Percentiles rank a stretch among this genome's conserved stretches.
Conservation (phyloP, 169 alveolate genomes). For the Amoebophrya sp. region DNA sequence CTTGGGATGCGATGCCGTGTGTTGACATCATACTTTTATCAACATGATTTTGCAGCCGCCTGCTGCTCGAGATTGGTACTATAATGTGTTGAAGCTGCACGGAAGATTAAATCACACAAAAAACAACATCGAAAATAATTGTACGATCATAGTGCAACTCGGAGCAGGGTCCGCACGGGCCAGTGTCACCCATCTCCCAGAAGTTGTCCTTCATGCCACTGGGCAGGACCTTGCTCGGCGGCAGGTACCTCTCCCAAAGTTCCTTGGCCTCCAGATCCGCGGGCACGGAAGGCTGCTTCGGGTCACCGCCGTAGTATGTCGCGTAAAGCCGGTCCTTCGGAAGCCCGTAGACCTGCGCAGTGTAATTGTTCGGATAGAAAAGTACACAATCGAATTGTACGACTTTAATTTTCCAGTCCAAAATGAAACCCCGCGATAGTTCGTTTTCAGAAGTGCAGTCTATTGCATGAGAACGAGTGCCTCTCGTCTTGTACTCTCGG, state of each 20-base stretch:
- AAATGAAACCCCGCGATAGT: not conserved
- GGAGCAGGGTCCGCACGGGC: conserved; percentile 95
- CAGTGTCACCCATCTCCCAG: conserved; percentile 96
- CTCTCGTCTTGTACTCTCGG: not conserved
- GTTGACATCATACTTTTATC: no score
- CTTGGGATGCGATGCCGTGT: not conserved
- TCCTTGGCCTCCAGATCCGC: conserved; percentile 74
- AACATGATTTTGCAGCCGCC: no score
- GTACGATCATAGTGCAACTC: conserved; percentile 85
- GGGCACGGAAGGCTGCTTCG: conserved; percentile 70
- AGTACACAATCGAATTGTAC: no score
- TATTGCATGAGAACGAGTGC: not conserved
- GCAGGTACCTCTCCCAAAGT: conserved; percentile 77
- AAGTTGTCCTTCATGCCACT: conserved; percentile 69
- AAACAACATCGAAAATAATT: no score
- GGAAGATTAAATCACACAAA: no score
- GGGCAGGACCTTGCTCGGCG: conserved; percentile 60
- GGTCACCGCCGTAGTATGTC: conserved; percentile 89
- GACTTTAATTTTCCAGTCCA: not conserved
- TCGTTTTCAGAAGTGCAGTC: not conserved
- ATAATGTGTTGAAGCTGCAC: no score
- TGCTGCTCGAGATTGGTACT: no score
- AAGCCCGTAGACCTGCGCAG: conserved; percentile 36
- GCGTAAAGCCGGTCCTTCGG: conserved; percentile 67
- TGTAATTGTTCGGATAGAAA: not conserved